Percentiles rank a stretch among this genome's conserved stretches.
Evolutionary conservation across 1,139 yeast genomes (phyloP).

Genomic region (Hansenula sp.): DNA sequence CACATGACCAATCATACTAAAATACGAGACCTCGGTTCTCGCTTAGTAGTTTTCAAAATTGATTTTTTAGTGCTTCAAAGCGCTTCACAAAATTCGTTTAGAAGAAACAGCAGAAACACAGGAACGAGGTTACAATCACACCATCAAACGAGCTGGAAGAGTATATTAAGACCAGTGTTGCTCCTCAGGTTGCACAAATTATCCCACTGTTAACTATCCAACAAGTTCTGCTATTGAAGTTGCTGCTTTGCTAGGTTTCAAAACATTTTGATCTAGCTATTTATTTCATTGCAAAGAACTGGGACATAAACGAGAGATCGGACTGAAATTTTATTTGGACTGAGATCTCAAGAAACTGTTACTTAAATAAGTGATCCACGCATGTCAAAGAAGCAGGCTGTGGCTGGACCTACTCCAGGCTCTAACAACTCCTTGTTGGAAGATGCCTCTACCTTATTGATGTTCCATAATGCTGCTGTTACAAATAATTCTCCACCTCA

Average conservation of each 20-base stretch:
- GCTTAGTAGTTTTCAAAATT: background rate
- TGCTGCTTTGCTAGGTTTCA: too few relatives aligned
- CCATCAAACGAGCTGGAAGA: background rate
- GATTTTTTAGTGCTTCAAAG: background rate
- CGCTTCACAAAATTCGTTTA: background rate
- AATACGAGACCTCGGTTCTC: background rate
- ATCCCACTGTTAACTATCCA: too few relatives aligned
- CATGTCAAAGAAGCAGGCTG: background rate
- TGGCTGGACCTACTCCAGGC: constrained; percentile 1
- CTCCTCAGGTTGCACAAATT: too few relatives aligned
- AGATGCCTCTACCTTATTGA: constrained; percentile 62
- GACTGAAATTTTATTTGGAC: too few relatives aligned
- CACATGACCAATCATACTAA: too few relatives aligned
- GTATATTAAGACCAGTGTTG: too few relatives aligned
- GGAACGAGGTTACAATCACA: background rate
- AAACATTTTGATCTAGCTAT: too few relatives aligned
- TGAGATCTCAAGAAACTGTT: too few relatives aligned
- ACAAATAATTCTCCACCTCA: constrained; percentile 6
- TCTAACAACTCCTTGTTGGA: constrained; percentile 33
- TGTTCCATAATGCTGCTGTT: constrained; percentile 61
- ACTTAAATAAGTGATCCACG: background rate
- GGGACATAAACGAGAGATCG: too few relatives aligned
- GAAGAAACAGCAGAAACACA: background rate
- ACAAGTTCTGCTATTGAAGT: too few relatives aligned
- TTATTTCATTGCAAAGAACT: too few relatives aligned